Base-by-base conservation (phyloP, 306 rosid species). In the Prosopis cineraria region DNA sequence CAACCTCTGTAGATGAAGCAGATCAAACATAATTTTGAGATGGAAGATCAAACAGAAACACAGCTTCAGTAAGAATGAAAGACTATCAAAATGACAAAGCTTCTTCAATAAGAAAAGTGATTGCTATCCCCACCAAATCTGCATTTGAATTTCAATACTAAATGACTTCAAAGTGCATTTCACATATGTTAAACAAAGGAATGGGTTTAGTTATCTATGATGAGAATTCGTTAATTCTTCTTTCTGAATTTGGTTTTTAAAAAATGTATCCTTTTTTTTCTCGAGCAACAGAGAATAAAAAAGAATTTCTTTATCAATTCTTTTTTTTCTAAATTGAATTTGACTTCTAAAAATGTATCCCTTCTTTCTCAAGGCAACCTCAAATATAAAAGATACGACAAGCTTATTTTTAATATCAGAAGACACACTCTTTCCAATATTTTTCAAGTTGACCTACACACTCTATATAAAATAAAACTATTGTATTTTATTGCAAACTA, bases 1-100 rank as follows among this genome's bases (percentile, higher is more conserved):
- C 74, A 96, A 84, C 85, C 88, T 90, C 99, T 96, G 90, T 85
- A 88, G 17, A 80, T 75, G 50, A 75, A 71, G 58, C 64, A 81
- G 33, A 77, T 30, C 25, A 73, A 48, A 73, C 76, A 29, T 33
- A 30, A 69, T 44, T 63, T 39, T 52, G 63, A 48, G 44, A 55
- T 47, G 52, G 34, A 44, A 24, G 69, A 60, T 62, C 84, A 65
- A 40, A 65, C 55, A 78, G 10, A 68, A 36, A 75, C 29, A 27
- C 24, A 25, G 58, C 60, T 75, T 74, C 56, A 45, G 72, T 64
- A 20, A 68, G 30, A 79, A 43, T 30, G 10, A 19, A 31, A 70
- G 43, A 34, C 50, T 75, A 50, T 55, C 63, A 31, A 27, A 33
- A 50, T n/a, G 24, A 11, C 33, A 47, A 19, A 8, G 63, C 72